Evolutionary conservation across 2,329 filamentous ascomycete genomes (phyloP).

Genomic region (Orbilia brochopaga): DNA sequence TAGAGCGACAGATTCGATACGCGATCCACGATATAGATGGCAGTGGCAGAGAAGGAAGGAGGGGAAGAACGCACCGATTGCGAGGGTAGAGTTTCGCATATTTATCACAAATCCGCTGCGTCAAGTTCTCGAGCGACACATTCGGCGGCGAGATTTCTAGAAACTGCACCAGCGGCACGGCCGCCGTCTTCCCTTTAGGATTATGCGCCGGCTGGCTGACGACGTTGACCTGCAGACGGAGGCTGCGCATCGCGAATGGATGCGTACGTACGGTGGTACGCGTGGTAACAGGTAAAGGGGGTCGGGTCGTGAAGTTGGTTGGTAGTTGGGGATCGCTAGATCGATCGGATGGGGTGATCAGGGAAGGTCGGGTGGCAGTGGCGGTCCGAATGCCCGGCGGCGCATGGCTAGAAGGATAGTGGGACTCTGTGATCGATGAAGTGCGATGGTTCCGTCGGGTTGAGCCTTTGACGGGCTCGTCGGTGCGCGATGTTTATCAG

Average conservation of each 20-base stretch:
- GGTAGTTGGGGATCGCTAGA: slow-evolving; percentile 2
- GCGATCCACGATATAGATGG: background rate
- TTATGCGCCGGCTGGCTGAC: slow-evolving; percentile 39
- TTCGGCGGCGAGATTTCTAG: slow-evolving; percentile 52
- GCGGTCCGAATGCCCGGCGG: background rate
- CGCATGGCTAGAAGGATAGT: slow-evolving; percentile 12
- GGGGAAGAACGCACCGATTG: slow-evolving; percentile 45
- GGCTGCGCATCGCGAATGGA: slow-evolving; percentile 48
- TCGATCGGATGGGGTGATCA: background rate
- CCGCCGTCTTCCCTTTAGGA: slow-evolving; percentile 39
- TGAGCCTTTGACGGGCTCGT: background rate
- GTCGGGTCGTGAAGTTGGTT: background rate
- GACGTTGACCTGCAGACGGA: slow-evolving; percentile 52
- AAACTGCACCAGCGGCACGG: slow-evolving; percentile 47
- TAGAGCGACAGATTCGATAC: background rate
- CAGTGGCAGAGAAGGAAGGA: background rate
- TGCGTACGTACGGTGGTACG: background rate
- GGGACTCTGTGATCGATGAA: background rate
- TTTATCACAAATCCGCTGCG: slow-evolving; percentile 50
- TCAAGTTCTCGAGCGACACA: slow-evolving; percentile 52
- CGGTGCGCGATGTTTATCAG: background rate
- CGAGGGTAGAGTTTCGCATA: slow-evolving; percentile 53
- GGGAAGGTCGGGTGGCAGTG: background rate
- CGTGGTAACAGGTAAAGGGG: too few species aligned
- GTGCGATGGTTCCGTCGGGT: background rate